Evolutionary conservation across 805 yeast species (phyloP), one percentile per base, ranked within the genome.

Genomic region (Candida sonorensis): DNA sequence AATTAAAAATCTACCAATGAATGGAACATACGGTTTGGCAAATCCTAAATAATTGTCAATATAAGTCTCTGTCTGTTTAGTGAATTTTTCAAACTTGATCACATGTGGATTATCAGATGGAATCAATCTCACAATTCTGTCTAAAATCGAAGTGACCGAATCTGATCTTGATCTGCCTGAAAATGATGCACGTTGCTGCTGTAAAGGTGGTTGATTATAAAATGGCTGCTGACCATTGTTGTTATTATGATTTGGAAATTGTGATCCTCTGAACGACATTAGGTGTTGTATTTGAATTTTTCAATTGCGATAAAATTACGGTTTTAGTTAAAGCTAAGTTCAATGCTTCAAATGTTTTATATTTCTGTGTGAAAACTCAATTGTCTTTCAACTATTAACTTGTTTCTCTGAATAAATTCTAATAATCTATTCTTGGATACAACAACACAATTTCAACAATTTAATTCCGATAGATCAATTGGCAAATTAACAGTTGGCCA

Each of bases 1-100:
- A 40, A 90, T 88, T 44, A 88, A 73, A 39, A 84, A 76, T 37
- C 97, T 71, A 23, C 96, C 97, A 48, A 90, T 74, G 15, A 77
- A 77, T 7, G 97, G 97, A 30, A 88, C 79, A 48, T 75, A 79
- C 0, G 90, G 90, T 53, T 70, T 78, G 27, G 79, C 52, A 32
- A 74, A 64, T 44, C 68, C 55, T 33, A 60, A 47, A 64, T 75
- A 59, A 34, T 62, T 54, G 62, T 79, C 70, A 51, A 75, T 55
- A 39, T 56, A 40, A 41, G 61, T 72, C 48, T 82, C 90, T 21
- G 76, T 62, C 36, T 63, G 61, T 40, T 70, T 69, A 22, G 78
- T 61, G 34, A 70, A 52, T 12, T 53, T 53, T 45, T 79, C 85
- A 40, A 77, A 67, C 33, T 61, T 51, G 27, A 47, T 55, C 24